Evolutionary conservation across 2,329 filamentous ascomycete species (phyloP).

Genomic region (Fusarium sp.): DNA sequence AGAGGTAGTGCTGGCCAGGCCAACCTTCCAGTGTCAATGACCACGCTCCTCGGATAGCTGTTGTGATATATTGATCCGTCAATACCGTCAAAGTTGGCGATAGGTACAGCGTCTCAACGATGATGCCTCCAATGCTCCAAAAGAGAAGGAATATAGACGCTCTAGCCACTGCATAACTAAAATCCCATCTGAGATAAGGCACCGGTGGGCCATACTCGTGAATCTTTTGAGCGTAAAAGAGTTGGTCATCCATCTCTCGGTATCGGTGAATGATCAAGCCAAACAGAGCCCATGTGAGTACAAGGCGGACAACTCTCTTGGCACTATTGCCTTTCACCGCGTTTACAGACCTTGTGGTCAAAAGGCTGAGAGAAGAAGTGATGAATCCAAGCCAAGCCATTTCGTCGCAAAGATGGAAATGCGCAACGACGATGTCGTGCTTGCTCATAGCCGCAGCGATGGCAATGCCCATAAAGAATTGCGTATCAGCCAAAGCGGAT

Average conservation of each 20-base stretch:
- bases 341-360: neutral
- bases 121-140: neutral
- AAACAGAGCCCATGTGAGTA: neutral
- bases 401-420: neutral
- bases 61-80: neutral
- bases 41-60: neutral
- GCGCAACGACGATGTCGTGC: neutral
- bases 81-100: neutral
- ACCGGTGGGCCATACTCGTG: neutral
- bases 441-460: neutral
- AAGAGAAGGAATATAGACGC: neutral
- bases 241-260: neutral
- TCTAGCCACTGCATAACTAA: neutral
- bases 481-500: neutral
- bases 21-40: neutral
- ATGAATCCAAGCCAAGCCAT: neutral
- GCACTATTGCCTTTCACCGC: neutral
- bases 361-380: neutral
- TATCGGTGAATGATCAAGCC: neutral
- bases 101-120: neutral
- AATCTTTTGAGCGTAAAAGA: neutral
- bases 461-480: neutral
- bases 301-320: neutral
- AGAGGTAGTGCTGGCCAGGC: neutral
- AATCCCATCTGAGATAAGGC: neutral